Conservation (phyloP, 2,329 filamentous ascomycete genomes). For the Monilinia polystroma region DNA sequence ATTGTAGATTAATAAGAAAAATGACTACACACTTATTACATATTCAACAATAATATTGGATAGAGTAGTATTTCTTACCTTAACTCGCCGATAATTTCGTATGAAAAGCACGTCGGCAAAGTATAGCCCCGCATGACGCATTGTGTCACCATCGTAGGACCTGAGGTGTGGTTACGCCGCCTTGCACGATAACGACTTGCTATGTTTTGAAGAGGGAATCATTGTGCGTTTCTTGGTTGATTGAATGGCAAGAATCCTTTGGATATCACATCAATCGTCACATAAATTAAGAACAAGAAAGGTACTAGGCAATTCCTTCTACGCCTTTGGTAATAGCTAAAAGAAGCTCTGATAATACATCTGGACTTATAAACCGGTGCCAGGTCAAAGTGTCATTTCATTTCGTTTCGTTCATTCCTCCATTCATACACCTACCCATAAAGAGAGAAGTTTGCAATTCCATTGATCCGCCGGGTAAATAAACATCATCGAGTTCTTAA, state of each 20-base stretch:
- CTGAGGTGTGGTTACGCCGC: background rate
- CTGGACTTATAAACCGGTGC: slow-evolving; percentile 31
- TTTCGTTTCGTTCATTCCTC: slow-evolving; percentile 26
- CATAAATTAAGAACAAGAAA: slow-evolving; percentile 6
- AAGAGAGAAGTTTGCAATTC: slow-evolving; percentile 32
- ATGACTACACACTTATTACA: no score
- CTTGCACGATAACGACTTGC: background rate
- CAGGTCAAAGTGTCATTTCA: slow-evolving; percentile 20
- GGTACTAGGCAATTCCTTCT: slow-evolving; percentile 39
- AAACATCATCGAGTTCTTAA: slow-evolving; percentile 27
- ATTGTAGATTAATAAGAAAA: no score
- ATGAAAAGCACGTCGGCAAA: background rate
- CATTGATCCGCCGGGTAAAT: slow-evolving; percentile 32
- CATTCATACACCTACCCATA: slow-evolving; percentile 27
- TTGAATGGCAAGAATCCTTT: background rate
- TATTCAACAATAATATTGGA: no score
- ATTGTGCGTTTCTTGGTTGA: background rate
- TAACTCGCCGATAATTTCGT: background rate
- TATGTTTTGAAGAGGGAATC: background rate
- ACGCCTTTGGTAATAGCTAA: slow-evolving; percentile 39
- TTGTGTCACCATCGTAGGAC: background rate
- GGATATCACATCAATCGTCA: background rate
- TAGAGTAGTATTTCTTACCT: no score
- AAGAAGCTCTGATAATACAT: slow-evolving; percentile 33
- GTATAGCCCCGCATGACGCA: slow-evolving; percentile 3